Conservation (phyloP, 2,329 filamentous ascomycete genomes). For the Dendryphion nanum region DNA sequence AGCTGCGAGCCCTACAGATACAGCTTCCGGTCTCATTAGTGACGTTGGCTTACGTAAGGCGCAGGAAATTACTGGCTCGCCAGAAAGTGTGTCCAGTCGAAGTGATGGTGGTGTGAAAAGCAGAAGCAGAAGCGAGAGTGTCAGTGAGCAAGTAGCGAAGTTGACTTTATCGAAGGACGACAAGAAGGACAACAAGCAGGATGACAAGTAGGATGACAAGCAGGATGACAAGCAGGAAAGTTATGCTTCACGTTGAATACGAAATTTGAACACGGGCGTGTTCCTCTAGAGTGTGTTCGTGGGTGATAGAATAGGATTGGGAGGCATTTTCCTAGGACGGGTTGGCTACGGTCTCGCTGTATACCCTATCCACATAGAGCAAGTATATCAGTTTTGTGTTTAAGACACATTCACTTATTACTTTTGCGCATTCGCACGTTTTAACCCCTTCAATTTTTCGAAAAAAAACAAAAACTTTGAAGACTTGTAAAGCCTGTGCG, state of each 20-base stretch:
- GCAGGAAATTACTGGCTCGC: constrained; percentile 18
- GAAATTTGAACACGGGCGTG: neutral
- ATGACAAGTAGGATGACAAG: too few species aligned
- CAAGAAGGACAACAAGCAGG: neutral
- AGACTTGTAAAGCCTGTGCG: neutral
- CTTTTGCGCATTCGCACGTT: neutral
- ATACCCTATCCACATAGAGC: too few species aligned
- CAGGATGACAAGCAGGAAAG: neutral
- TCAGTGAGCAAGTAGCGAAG: constrained; percentile 34
- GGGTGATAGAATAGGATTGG: too few species aligned
- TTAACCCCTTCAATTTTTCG: neutral
- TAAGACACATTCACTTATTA: too few species aligned
- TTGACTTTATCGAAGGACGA: constrained; percentile 23
- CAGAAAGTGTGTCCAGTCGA: too few species aligned
- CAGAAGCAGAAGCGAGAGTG: constrained; percentile 24
- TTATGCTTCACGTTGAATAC: neutral
- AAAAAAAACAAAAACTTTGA: neutral
- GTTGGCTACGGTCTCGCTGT: neutral
- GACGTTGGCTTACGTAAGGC: constrained; percentile 31
- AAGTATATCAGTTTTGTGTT: too few species aligned
- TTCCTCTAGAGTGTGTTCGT: neutral
- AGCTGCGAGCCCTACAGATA: constrained; percentile 17
- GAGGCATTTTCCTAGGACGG: neutral
- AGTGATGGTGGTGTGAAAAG: constrained; percentile 13
- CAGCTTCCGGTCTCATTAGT: constrained; percentile 25